Conservation (phyloP, 495 filamentous ascomycete species). For the Penicillium riverlandense region DNA sequence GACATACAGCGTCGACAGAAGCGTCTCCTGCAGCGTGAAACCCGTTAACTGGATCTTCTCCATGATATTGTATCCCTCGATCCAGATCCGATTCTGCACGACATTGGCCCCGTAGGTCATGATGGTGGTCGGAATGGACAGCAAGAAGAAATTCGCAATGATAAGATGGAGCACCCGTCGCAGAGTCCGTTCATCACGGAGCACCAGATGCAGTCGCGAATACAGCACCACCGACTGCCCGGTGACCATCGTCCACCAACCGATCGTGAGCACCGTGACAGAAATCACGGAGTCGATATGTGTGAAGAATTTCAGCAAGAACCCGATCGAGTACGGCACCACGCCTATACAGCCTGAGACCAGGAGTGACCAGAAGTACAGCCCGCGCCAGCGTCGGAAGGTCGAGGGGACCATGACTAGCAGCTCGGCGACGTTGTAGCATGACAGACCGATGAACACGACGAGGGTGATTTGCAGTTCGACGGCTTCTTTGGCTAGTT, state of each 20-base stretch:
- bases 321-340: slow-evolving; percentile 45
- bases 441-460: slow-evolving; percentile 40
- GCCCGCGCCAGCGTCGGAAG: slow-evolving; percentile 43
- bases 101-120: slow-evolving; percentile 43
- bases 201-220: slow-evolving; percentile 43
- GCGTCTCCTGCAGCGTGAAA: slow-evolving; percentile 50
- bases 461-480: slow-evolving; percentile 28
- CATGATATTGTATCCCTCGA: slow-evolving; percentile 43
- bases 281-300: slow-evolving; percentile 23
- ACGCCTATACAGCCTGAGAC: slow-evolving; percentile 35
- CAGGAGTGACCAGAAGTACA: slow-evolving; percentile 50
- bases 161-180: slow-evolving; percentile 36
- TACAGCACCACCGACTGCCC: slow-evolving; percentile 47
- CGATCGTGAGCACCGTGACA: slow-evolving; percentile 39
- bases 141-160: slow-evolving; percentile 33
- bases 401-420: slow-evolving; percentile 42
- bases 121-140: slow-evolving; percentile 44
- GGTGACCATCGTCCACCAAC: slow-evolving; percentile 49
- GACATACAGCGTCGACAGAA: slow-evolving; percentile 52
- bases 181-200: slow-evolving; percentile 37
- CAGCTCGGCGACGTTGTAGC: slow-evolving; percentile 46
- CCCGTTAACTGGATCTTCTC: slow-evolving; percentile 51
- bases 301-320: slow-evolving; percentile 45
- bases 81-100: slow-evolving; percentile 21
- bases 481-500: slow-evolving; percentile 17